Base-by-base conservation (phyloP, 2,329 filamentous ascomycete species). In the Parafenestella ontariensis region DNA sequence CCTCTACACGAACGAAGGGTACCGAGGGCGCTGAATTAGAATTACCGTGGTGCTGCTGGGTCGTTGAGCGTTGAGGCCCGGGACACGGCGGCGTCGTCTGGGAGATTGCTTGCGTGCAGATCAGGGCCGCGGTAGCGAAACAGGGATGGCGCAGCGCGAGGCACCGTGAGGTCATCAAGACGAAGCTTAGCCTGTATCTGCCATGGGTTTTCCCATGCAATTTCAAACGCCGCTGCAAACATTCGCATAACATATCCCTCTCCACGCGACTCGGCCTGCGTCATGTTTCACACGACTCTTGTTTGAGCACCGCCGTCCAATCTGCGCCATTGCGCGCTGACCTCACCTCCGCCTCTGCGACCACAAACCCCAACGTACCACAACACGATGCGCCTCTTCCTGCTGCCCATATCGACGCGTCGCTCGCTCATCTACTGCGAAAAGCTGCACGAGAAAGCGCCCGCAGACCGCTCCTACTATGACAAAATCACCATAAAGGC, bases 401-500 rank as follows among this genome's bases (percentile, higher is more conserved):
- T 99, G 61, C 85, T 99, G 52, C 95, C 95, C 59, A 89, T 99
- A 68, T 96, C 94, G 55, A 96, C 92, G 63, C 87, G 90, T 71
- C 89, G 93, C 70, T 93, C 92, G 46, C 86, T 99, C 59, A 87
- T 99, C 69, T 98, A 96, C 81, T 96, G 91, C 77, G 90, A 96
- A 72, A 89, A 89, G 61, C 79, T 90, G 59, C 83, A 87, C 69
- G 77, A 81, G 47, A 80, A 85, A 43, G 66, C 71, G 37, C 77
- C 83, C 33, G 61, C 65, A 58, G 64, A 73, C 46, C 70, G 82
- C 83, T 82, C 82, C n/a, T 78, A 85, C 65, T 72, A 89, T 55
- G 92, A 97, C 75, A 87, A 86, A 71, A 77, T 87, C 62, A 89
- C 89, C 44, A 79, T 80, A 65, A 90, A 88, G 71, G 92, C 90